Evolutionary conservation across 2,329 filamentous ascomycete genomes (phyloP), one percentile per base, ranked within the genome.

Genomic region (Pseudogymnoascus sp.): DNA sequence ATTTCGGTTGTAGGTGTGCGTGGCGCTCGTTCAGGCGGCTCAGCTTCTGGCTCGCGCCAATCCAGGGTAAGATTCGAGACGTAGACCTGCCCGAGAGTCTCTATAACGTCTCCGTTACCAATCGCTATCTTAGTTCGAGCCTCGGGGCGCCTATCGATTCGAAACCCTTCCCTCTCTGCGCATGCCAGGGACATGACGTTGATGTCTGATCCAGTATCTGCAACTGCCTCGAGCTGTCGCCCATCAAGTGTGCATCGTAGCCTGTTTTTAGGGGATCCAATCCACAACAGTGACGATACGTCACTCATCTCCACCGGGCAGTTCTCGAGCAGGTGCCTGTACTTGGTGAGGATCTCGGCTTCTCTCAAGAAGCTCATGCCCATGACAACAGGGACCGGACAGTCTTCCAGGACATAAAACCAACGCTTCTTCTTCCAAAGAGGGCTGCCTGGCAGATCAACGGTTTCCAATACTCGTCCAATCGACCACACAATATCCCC

Each of bases 251-350:
- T 37, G 30, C 28, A 58, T 38, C 18, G 36, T 33, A 60, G 4
- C 20, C 20, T 53, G 22, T 33, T 60, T 20, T 14, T 38, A 5
- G 57, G 57, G 12, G 57, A 30, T 14, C 28, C 57, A n/a, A 58
- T 38, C 57, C 57, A 58, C 3, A 58, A 12, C 3, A 58, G 15
- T 20, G 35, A 22, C 20, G 57, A 22, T 5, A 58, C 38, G 18
- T 58, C 25, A 2, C 41, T 33, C n/a, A 25, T 47, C 5, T 59
- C 59, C 1, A 3, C 36, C 11, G 60, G 62, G 33, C 60, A 62
- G 15, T 8, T 59, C 18, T 61, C 60, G 22, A 64, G 61, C 20
- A 64, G 6, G 18, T 65, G 53, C 6, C 59, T 20, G 14, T 65
- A 62, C 59, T 60, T 63, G 2, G 58, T 43, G 22, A 41, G 58